Evolutionary conservation across 2,329 filamentous ascomycete species (phyloP).

Genomic region (Aureobasidium sp.): DNA sequence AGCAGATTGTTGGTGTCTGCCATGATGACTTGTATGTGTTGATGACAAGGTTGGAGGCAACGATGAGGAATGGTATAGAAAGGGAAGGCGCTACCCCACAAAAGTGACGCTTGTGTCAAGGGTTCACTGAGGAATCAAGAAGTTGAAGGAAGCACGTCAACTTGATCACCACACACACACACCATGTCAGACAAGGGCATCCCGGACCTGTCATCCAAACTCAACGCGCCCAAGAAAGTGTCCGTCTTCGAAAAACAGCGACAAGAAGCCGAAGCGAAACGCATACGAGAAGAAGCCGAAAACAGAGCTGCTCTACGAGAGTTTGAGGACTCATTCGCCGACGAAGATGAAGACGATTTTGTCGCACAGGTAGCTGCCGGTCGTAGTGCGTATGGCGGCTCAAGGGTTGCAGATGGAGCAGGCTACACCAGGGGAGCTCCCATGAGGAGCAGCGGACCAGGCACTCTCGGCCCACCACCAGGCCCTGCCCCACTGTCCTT

Average conservation of each 20-base stretch:
- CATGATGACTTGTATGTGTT: not conserved
- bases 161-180: not conserved
- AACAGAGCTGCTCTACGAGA: slow-evolving; percentile 81
- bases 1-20: slow-evolving; percentile 32
- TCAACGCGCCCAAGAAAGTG: slow-evolving; percentile 68
- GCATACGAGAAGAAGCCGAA: slow-evolving; percentile 74
- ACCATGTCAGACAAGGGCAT: slow-evolving; percentile 11
- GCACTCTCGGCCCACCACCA: slow-evolving; percentile 41
- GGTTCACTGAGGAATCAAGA: not conserved
- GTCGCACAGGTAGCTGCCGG: slow-evolving; percentile 26
- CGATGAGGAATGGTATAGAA: not conserved
- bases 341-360: slow-evolving; percentile 35
- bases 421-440: slow-evolving; percentile 25
- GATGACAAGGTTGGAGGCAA: not conserved
- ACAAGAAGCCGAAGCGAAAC: slow-evolving; percentile 83
- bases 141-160: not conserved
- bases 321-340: slow-evolving; percentile 73
- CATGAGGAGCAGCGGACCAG: slow-evolving; percentile 42
- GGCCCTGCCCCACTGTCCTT: slow-evolving; percentile 24
- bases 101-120: slow-evolving; percentile 21
- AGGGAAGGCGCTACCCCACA: not conserved
- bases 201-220: slow-evolving; percentile 43
- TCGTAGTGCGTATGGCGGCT: slow-evolving; percentile 21
- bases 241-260: slow-evolving; percentile 84
- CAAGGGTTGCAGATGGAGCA: not conserved